phyloP scores from a whole-genome alignment of 208 protist species.

The Leishmania gerbilli region DNA sequence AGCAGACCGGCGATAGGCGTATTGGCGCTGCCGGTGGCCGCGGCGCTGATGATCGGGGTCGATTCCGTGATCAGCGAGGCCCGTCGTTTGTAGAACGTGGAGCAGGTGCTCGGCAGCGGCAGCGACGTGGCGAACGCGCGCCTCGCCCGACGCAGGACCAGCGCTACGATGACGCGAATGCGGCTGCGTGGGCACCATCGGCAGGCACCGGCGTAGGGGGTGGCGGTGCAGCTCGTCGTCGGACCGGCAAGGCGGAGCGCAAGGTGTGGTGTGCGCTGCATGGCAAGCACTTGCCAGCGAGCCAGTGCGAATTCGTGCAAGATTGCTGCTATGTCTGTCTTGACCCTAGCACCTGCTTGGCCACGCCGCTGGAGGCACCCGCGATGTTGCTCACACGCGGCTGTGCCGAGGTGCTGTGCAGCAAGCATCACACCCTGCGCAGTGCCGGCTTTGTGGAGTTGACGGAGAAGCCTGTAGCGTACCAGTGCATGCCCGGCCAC shows the following conservation, averaged over 20 bases:
- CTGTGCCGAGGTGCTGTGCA: conserved; percentile 78
- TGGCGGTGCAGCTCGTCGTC: conserved; percentile 16
- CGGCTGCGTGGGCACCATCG: conserved; percentile 27
- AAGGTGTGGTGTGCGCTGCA: conserved; percentile 85
- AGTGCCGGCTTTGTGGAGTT: conserved; percentile 76
- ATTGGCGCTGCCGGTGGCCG: conserved; percentile 16
- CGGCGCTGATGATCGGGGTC: conserved; percentile 8
- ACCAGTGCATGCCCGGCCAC: conserved; percentile 72
- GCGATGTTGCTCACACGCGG: conserved; percentile 39
- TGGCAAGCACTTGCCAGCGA: conserved; percentile 66
- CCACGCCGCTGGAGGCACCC: conserved; percentile 76
- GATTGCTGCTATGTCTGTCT: conserved; percentile 82
- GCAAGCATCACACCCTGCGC: conserved; percentile 72
- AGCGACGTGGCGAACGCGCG: conserved; percentile 21
- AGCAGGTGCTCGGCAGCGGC: conserved; percentile 5
- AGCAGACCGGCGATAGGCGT: conserved; percentile 22
- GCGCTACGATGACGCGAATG: conserved; percentile 32
- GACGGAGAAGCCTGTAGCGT: conserved; percentile 55
- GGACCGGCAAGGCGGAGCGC: conserved; percentile 33
- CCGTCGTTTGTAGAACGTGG: conserved; percentile 13
- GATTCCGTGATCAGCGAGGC: conserved; percentile 14
- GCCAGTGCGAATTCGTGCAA: conserved; percentile 59
- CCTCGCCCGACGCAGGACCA: conserved; percentile 14
- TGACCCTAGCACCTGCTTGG: conserved; percentile 72
- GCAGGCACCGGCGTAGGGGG: conserved; percentile 5